These are phyloP conservation scores for Boletales sp. DNA, from an alignment of 768 basidiomycete genomes.

Conservation along the genomic window DNA sequence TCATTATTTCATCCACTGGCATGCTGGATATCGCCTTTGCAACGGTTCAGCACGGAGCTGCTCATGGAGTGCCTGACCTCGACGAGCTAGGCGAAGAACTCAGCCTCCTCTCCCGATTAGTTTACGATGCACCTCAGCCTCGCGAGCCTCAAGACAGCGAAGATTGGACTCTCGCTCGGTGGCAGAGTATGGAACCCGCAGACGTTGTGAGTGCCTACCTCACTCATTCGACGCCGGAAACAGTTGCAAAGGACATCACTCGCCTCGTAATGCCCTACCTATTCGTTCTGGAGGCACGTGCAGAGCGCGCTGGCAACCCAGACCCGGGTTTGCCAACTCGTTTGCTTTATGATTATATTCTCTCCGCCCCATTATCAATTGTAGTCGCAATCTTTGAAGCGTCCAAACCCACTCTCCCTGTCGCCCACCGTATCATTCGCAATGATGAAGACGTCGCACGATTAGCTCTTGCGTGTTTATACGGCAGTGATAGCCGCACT, in stretches of 20 bases:
- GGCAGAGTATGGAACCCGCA: conserved; percentile 65
- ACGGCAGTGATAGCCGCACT: conserved; percentile 69
- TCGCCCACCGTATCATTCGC: conserved; percentile 67
- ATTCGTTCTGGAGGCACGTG: conserved; percentile 84
- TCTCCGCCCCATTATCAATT: conserved; percentile 62
- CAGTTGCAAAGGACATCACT: conserved; percentile 63
- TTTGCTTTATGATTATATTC: conserved; percentile 68
- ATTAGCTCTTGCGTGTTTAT: conserved; percentile 83
- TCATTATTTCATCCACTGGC: conserved; percentile 62
- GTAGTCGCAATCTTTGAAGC: conserved; percentile 80
- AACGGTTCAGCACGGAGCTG: conserved; percentile 81
- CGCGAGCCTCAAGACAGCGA: conserved; percentile 38
- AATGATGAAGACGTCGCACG: conserved; percentile 83
- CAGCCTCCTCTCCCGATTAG: conserved; percentile 77
- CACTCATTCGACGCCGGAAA: conserved; percentile 60
- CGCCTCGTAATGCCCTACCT: conserved; percentile 89
- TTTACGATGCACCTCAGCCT: conserved; percentile 71
- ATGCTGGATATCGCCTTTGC: conserved; percentile 77
- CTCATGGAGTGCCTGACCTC: conserved; percentile 70
- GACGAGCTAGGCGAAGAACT: conserved; percentile 92
- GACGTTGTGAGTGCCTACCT: conserved; percentile 76
- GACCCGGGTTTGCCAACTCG: conserved; percentile 65
- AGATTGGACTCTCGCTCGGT: conserved; percentile 76
- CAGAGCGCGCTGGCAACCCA: conserved; percentile 73
- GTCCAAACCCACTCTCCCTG: conserved; percentile 84